Evolutionary conservation across 768 basidiomycete species (phyloP), one percentile per base, ranked within the genome.

Genomic region (Royoungia palumana): DNA sequence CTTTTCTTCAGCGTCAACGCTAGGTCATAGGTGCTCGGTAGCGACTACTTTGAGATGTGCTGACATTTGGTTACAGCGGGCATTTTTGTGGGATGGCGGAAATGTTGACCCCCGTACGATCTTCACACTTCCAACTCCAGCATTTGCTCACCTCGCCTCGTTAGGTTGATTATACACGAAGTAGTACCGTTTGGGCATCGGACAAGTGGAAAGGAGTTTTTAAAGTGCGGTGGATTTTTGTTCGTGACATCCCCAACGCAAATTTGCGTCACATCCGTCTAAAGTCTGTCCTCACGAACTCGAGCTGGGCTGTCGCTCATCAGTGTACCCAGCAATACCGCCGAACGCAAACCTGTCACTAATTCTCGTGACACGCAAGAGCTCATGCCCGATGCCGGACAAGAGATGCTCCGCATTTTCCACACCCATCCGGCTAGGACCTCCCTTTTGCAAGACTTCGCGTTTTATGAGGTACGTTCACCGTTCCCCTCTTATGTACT

Each of bases 151-250:
- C 50, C 8, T 32, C 38, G 27, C 28, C 47, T 36, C 44, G 14
- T 35, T 49, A 85, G 79, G 89, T 98, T 32, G 95, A 98, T 66
- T 94, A 98, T 67, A 87, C 89, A 6, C 80, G 87, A 50, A 93
- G 91, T 65, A 94, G 90, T 53, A 97, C 88, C 1, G 96, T 99
- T 17, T 99, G 96, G 96, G 94, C 94, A 1, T 94, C 94, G 28
- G 94, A 98, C 70, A 99, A 99, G 67, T 99, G 96, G 96, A 98
- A 99, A 69, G 96, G 96, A 20, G 92, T 98, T 44, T 96, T 99
- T 76, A 95, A 94, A 72, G 92, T 99, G 21, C 81, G 87, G 48
- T 98, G 96, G 96, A 85, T 98, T 54, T 98, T 93, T 65, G 94
- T 99, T 48, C 85, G 93, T 49, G 95, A 97, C 63, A 93, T 93